Evolutionary conservation across 176 grass and related monocot genomes (phyloP), one percentile per base, ranked within the genome.

Genomic region (Elaeis guineensis): DNA sequence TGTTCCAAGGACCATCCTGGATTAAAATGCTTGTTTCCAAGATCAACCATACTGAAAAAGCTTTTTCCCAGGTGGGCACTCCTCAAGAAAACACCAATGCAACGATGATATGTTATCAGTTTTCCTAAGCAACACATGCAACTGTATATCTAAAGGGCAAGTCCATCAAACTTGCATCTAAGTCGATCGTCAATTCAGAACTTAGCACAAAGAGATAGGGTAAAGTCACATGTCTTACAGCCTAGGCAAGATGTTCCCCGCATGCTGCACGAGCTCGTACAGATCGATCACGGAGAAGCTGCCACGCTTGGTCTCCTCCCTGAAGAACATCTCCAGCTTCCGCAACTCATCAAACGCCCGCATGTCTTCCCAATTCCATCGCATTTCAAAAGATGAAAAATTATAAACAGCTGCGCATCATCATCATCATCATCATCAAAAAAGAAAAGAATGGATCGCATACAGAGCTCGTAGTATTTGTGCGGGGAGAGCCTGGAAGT

Each of bases 321-420:
- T 80, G 78, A 97, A 97, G 93, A 97, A 97, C 93, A 92, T 97
- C 81, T 97, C 93, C 72, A 97, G 75, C 73, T 88, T 97, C 78
- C 87, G 69, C 76, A 97, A 55, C 70, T 97, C 93, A 70, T 97
- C 93, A 44, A 91, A 97, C 58, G 93, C 83, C 82, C 93, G 83
- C 93, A 97, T 97, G 62, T 91, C 93, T 97, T 69, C 28, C 54
- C 17, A 51, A 17, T 51, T 17, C 48, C 49, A 51, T 4, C 9
- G 35, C 35, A 44, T 44, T 44, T 44, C 6, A 44, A 44, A 44
- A 44, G 35, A 44, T 14, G 11, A 44, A 14, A 44, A 44, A 44
- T 11, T 44, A 44, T 44, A 12, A 44, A 11, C 35, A 44, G 35
- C 35, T 44, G 6, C 9, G 35, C 35, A 39, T 11, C 35, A 44